Percentiles rank a stretch among this genome's conserved stretches.
Evolutionary conservation across 2,329 filamentous ascomycete species (phyloP).

Genomic region (Rhexocercosporidium sp.): DNA sequence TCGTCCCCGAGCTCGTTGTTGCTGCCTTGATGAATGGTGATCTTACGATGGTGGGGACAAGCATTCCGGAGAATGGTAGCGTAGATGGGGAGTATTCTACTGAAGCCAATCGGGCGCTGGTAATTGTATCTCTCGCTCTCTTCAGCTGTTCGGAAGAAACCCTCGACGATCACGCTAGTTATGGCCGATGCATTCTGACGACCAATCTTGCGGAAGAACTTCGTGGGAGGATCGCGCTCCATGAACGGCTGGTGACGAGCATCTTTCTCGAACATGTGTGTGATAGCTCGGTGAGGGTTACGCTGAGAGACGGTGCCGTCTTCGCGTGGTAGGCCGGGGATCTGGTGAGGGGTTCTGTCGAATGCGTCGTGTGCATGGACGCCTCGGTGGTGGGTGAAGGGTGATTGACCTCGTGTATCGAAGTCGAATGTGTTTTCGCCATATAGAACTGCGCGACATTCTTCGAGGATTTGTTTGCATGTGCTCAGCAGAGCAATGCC

Average conservation of each 20-base stretch:
- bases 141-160: not conserved
- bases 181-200: not conserved
- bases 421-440: constrained; percentile 17
- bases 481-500: not conserved
- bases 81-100: not conserved
- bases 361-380: constrained; percentile 3
- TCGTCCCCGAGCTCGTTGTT: not conserved
- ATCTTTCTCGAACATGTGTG: constrained; percentile 5
- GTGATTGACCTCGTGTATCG: constrained; percentile 1
- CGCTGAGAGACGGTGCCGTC: not conserved
- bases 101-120: not conserved
- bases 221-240: not conserved
- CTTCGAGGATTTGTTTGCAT: constrained; percentile 7
- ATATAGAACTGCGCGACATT: constrained; percentile 3
- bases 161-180: not conserved
- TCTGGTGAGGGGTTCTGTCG: not conserved
- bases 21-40: not conserved
- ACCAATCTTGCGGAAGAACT: constrained; percentile 4
- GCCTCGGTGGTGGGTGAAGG: not conserved
- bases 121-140: not conserved
- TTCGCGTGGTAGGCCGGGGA: not conserved
- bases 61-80: not conserved
- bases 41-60: not conserved
- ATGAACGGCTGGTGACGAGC: not conserved
- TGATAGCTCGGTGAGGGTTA: not conserved